Percentiles rank a stretch among this genome's conserved stretches.
These are phyloP conservation scores for Ciborinia camelliae DNA, from an alignment of 2,329 filamentous ascomycete species.

Conservation along the genomic window DNA sequence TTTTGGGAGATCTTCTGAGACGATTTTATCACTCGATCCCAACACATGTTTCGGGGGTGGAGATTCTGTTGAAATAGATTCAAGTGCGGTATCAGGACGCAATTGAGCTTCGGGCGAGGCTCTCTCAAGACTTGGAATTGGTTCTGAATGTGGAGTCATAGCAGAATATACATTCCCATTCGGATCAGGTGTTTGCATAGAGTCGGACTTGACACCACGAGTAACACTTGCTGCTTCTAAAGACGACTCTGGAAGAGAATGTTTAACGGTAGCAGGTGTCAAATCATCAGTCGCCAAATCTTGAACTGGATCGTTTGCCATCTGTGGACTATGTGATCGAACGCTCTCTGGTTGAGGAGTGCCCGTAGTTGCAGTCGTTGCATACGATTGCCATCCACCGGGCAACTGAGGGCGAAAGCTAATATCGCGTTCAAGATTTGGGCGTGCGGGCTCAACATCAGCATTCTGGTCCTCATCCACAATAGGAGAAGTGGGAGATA, in stretches of 20 bases:
- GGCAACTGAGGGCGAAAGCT: slow-evolving; percentile 36
- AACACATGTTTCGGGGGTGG: slow-evolving; percentile 44
- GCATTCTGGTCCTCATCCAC: slow-evolving; percentile 8
- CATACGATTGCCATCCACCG: slow-evolving; percentile 37
- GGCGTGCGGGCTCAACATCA: slow-evolving; percentile 23
- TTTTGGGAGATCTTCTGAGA: background rate
- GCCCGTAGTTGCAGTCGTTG: slow-evolving; percentile 28
- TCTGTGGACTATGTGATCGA: slow-evolving; percentile 1
- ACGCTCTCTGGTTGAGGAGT: slow-evolving; percentile 16
- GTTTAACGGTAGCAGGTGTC: slow-evolving; percentile 32
- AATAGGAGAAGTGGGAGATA: background rate
- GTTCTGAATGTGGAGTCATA: slow-evolving; percentile 29
- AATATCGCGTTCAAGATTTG: slow-evolving; percentile 28
- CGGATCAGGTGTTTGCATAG: slow-evolving; percentile 29
- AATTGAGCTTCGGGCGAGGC: slow-evolving; percentile 28
- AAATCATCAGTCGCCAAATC: slow-evolving; percentile 28
- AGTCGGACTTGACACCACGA: slow-evolving; percentile 15
- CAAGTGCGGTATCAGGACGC: slow-evolving; percentile 29
- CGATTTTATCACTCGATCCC: background rate
- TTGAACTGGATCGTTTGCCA: slow-evolving; percentile 19
- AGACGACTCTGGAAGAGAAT: slow-evolving; percentile 24
- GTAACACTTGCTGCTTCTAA: slow-evolving; percentile 38
- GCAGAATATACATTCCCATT: slow-evolving; percentile 30
- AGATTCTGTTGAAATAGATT: slow-evolving; percentile 37
- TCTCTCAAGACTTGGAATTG: slow-evolving; percentile 27